Conservation (phyloP, 208 protist genomes). For the Wallacemonas sp. region DNA sequence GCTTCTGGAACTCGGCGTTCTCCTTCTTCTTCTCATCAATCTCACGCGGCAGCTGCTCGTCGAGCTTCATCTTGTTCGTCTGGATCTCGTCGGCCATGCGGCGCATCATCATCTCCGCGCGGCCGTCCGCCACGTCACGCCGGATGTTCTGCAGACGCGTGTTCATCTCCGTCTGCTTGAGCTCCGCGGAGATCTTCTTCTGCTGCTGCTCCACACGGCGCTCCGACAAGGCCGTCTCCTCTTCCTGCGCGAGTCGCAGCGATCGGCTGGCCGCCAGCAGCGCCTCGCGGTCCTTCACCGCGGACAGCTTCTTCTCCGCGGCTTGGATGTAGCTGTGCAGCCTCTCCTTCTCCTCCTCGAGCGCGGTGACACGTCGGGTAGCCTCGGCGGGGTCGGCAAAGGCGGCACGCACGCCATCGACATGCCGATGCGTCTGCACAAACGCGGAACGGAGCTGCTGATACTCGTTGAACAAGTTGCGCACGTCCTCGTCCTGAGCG, state of each 20-base stretch:
- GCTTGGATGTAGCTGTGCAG: conserved; percentile 73
- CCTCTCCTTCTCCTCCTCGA: conserved; percentile 80
- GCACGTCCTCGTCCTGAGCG: conserved; percentile 88
- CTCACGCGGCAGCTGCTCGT: conserved; percentile 88
- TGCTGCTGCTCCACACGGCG: conserved; percentile 83
- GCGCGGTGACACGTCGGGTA: conserved; percentile 59
- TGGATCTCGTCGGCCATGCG: conserved; percentile 89
- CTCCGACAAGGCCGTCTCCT: conserved; percentile 70
- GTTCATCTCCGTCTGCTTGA: conserved; percentile 71
- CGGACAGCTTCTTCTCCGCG: conserved; percentile 73
- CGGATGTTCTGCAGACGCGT: conserved; percentile 84
- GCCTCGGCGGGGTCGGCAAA: conserved; percentile 80
- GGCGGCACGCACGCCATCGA: conserved; percentile 71
- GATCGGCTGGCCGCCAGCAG: conserved; percentile 70
- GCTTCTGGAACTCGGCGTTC: conserved; percentile 74
- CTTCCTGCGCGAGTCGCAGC: conserved; percentile 74
- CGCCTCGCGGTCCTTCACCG: conserved; percentile 76
- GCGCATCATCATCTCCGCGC: conserved; percentile 82
- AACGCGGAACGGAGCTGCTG: conserved; percentile 78
- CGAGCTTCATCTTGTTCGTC: conserved; percentile 83
- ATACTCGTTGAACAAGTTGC: conserved; percentile 83
- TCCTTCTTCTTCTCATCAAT: conserved; percentile 70
- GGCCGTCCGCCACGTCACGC: conserved; percentile 77
- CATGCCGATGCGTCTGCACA: conserved; percentile 79
- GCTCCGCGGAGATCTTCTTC: conserved; percentile 67